Evolutionary conservation across 495 filamentous ascomycete genomes (phyloP).

Genomic region (Annulohypoxylon nitens): DNA sequence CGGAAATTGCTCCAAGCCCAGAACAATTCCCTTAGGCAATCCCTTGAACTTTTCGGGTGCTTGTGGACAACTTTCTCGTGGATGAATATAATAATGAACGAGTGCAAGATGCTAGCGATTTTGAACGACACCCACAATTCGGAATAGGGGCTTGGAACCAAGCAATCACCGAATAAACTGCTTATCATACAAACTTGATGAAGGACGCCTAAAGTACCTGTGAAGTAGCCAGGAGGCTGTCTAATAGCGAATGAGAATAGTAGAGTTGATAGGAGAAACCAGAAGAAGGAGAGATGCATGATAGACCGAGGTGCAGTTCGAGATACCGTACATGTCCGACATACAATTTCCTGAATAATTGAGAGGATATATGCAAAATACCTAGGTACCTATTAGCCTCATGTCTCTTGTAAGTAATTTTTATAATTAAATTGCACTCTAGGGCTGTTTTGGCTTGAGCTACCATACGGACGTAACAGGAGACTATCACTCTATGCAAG

Average conservation of each 20-base stretch:
- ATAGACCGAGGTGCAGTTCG: background rate
- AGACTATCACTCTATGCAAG: background rate
- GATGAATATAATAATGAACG: background rate
- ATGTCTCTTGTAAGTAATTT: background rate
- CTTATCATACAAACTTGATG: background rate
- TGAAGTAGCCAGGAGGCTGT: background rate
- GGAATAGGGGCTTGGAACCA: background rate
- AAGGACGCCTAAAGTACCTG: background rate
- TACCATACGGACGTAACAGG: background rate
- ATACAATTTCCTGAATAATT: background rate
- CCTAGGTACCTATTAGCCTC: background rate
- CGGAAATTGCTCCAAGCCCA: constrained; percentile 26
- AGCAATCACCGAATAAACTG: background rate
- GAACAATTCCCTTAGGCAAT: constrained; percentile 1
- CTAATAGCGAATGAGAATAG: constrained; percentile 11
- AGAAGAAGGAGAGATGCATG: background rate
- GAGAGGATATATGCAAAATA: background rate
- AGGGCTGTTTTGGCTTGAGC: background rate
- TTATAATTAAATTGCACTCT: background rate
- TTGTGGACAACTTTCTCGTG: background rate
- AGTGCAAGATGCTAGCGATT: background rate
- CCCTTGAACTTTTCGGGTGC: background rate
- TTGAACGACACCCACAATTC: background rate
- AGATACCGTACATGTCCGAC: too few relatives aligned
- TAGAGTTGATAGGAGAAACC: constrained; percentile 6